Conservation (phyloP, 2,329 filamentous ascomycete species). For the Juglanconis juglandina region DNA sequence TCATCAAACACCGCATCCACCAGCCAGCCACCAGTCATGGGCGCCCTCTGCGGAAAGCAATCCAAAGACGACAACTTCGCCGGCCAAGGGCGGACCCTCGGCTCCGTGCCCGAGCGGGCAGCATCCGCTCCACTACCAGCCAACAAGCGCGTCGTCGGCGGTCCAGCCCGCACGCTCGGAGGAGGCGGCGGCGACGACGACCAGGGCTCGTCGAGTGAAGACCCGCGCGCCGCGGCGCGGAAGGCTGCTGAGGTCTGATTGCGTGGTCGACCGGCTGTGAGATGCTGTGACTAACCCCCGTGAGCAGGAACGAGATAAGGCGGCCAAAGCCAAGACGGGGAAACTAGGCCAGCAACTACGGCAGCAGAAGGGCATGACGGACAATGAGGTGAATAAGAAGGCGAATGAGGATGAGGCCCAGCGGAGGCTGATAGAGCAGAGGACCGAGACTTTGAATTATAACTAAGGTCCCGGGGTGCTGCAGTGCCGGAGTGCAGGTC, state of each 20-base stretch:
- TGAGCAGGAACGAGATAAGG: conserved; percentile 63
- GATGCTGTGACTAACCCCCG: neutral
- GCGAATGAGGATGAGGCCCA: conserved; percentile 64
- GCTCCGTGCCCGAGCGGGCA: conserved; percentile 48
- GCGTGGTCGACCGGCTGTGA: neutral
- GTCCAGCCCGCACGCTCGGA: conserved; percentile 63
- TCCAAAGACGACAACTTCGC: conserved; percentile 62
- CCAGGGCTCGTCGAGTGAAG: conserved; percentile 23
- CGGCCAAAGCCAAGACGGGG: conserved; percentile 53
- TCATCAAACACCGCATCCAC: too few species aligned
- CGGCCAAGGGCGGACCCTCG: conserved; percentile 69
- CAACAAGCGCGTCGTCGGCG: conserved; percentile 42
- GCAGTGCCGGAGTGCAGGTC: neutral
- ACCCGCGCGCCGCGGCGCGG: conserved; percentile 48
- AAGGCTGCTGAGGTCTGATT: conserved; percentile 69
- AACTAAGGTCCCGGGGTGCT: conserved; percentile 36
- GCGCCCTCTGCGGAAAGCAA: conserved; percentile 78
- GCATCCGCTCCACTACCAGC: conserved; percentile 50
- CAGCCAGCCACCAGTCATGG: conserved; percentile 54
- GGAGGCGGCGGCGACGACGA: conserved; percentile 40
- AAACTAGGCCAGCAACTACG: conserved; percentile 70
- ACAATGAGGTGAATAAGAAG: conserved; percentile 63
- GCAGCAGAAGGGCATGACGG: conserved; percentile 72
- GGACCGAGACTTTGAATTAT: conserved; percentile 52
- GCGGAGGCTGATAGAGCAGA: conserved; percentile 61